Evolutionary conservation across 148 eudicot genomes (phyloP).

Genomic region (Simmondsia chinensis): DNA sequence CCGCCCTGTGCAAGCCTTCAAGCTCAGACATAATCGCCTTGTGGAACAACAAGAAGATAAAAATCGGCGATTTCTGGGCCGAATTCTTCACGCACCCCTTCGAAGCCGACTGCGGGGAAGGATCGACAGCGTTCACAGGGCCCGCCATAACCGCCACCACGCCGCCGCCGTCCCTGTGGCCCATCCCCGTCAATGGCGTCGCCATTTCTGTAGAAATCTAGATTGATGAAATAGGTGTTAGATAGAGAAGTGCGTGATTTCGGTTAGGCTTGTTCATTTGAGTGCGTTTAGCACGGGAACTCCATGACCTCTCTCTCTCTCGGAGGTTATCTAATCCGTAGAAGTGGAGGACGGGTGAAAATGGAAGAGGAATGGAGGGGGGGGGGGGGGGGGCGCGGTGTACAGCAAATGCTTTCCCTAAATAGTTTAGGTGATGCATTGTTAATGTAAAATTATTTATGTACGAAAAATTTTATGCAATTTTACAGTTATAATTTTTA

Average conservation of each 20-base stretch:
- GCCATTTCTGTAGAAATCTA: slow-evolving; percentile 37
- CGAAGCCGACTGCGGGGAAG: slow-evolving; percentile 20
- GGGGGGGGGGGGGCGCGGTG: background rate
- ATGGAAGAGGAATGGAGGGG: background rate
- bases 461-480: too few species aligned
- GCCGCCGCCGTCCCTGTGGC: slow-evolving; percentile 59
- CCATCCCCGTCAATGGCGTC: slow-evolving; percentile 74
- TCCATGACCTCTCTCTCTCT: slow-evolving; percentile 9
- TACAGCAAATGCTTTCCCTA: background rate
- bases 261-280: too few species aligned
- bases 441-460: too few species aligned
- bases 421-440: too few species aligned
- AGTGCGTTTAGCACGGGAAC: slow-evolving; percentile 9
- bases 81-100: slow-evolving; percentile 24
- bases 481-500: too few species aligned
- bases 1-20: slow-evolving; percentile 63
- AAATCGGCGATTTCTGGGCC: slow-evolving; percentile 59
- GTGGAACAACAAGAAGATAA: slow-evolving; percentile 77
- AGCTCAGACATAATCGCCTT: slow-evolving; percentile 85
- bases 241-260: too few species aligned
- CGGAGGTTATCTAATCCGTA: background rate
- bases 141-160: slow-evolving; percentile 69
- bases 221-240: too few species aligned
- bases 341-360: background rate
- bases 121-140: slow-evolving; percentile 38